Evolutionary conservation across 371 early-diverging fungal genomes (phyloP).

Genomic region (Blakeslea trispora): DNA sequence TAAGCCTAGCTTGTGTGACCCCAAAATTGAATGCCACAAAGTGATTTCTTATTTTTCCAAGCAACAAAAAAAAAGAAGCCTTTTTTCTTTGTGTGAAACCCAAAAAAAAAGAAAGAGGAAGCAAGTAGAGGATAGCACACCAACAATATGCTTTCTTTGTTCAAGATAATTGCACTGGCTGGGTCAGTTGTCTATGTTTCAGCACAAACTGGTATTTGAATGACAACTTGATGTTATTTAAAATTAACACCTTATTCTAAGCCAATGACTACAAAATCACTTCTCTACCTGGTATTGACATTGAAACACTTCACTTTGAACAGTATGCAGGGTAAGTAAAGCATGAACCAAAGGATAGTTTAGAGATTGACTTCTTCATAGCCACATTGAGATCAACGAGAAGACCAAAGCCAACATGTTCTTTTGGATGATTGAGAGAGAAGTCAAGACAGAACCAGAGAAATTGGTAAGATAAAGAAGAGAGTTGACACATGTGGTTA

Average conservation of each 20-base stretch:
- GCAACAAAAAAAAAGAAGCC: no score
- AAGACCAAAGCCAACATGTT: conserved; percentile 50
- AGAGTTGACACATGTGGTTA: no score
- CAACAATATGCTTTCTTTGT: no score
- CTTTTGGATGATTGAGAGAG: conserved; percentile 59
- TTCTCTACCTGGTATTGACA: conserved; percentile 53
- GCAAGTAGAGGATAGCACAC: no score
- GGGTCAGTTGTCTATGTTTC: neutral
- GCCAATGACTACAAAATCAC: conserved; percentile 61
- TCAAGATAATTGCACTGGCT: no score
- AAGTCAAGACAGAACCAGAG: conserved; percentile 26
- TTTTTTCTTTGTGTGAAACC: no score
- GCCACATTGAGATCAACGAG: conserved; percentile 49
- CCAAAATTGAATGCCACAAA: no score
- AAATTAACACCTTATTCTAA: neutral
- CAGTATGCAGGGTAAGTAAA: conserved; percentile 68
- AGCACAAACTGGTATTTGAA: conserved; percentile 20
- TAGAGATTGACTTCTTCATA: conserved; percentile 7
- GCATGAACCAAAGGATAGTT: no score
- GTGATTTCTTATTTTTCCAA: no score
- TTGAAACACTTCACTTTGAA: conserved; percentile 31
- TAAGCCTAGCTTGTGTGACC: no score
- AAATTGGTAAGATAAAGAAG: conserved; percentile 53
- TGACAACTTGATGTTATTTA: neutral
- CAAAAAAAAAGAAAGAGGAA: no score